These are phyloP conservation scores for Beauveria scarabaeidicola DNA, from an alignment of 2,329 filamentous ascomycete species.

Conservation along the genomic window DNA sequence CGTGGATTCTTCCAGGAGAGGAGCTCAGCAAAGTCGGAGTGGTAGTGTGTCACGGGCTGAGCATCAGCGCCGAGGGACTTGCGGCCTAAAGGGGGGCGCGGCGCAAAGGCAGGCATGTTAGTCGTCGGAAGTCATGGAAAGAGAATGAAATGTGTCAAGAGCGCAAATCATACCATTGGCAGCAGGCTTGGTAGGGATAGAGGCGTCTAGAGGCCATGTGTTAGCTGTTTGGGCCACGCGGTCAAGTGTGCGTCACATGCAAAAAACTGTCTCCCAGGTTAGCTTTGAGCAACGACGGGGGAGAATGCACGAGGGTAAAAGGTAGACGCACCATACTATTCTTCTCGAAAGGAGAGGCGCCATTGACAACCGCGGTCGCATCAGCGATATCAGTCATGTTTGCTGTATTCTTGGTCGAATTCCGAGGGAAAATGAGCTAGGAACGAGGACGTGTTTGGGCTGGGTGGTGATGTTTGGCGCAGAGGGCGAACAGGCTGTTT, in stretches of 20 bases:
- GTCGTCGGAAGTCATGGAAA: background rate
- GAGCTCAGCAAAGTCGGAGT: conserved; percentile 62
- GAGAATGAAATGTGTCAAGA: background rate
- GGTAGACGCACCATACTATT: conserved; percentile 42
- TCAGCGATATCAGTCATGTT: conserved; percentile 36
- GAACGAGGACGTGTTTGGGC: background rate
- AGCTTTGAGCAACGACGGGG: conserved; percentile 2
- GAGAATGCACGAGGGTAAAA: conserved; percentile 7
- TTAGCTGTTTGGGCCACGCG: conserved; percentile 10
- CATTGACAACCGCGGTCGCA: conserved; percentile 34
- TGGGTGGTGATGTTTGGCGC: conserved; percentile 7
- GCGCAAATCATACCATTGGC: conserved; percentile 26
- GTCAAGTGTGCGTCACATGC: conserved; percentile 12
- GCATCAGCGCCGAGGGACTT: conserved; percentile 10
- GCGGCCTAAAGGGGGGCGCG: background rate
- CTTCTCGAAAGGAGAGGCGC: conserved; percentile 37
- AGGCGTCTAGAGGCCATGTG: conserved; percentile 9
- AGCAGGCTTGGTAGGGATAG: background rate
- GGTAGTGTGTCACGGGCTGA: conserved; percentile 59
- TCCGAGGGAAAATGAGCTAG: background rate
- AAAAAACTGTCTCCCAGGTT: conserved; percentile 11
- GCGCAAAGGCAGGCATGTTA: conserved; percentile 4
- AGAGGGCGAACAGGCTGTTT: background rate
- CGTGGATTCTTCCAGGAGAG: conserved; percentile 62
- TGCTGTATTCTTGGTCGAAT: conserved; percentile 6